These are phyloP conservation scores for Moelleriella libera DNA, from an alignment of 2,329 filamentous ascomycete genomes.

Conservation along the genomic window DNA sequence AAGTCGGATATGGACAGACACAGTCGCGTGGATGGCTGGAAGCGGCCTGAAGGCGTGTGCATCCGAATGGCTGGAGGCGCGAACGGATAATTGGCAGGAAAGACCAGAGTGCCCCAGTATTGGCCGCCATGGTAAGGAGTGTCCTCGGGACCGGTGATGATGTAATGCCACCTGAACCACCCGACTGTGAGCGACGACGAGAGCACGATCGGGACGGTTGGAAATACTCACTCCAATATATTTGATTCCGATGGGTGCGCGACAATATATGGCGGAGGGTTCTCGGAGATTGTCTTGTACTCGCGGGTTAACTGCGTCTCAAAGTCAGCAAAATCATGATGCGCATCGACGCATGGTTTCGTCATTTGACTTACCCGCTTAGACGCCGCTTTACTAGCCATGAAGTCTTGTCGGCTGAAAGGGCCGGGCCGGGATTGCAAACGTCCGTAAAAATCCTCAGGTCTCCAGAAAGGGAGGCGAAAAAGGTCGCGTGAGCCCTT, in stretches of 20 bases:
- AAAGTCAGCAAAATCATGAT: background rate
- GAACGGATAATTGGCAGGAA: slow-evolving; percentile 93
- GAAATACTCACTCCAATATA: slow-evolving; percentile 57
- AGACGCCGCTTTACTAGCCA: slow-evolving; percentile 61
- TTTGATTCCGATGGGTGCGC: slow-evolving; percentile 84
- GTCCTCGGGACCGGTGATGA: slow-evolving; percentile 84
- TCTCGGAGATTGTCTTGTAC: slow-evolving; percentile 49
- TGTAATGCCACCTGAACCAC: slow-evolving; percentile 67
- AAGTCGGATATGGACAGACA: slow-evolving; percentile 96
- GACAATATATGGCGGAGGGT: slow-evolving; percentile 76
- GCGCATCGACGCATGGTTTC: background rate
- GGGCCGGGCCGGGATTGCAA: too few species aligned
- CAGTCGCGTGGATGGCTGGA: slow-evolving; percentile 81
- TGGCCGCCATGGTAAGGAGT: slow-evolving; percentile 92
- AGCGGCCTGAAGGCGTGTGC: slow-evolving; percentile 93
- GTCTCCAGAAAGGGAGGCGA: too few species aligned
- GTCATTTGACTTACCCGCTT: slow-evolving; percentile 45
- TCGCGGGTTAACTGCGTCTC: slow-evolving; percentile 40
- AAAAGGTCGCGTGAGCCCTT: too few species aligned
- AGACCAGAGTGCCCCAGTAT: slow-evolving; percentile 95
- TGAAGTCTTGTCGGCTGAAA: slow-evolving; percentile 16
- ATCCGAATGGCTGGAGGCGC: slow-evolving; percentile 95
- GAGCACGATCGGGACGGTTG: background rate
- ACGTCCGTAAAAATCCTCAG: too few species aligned
- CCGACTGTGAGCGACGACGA: slow-evolving; percentile 4